Percentiles rank a stretch among this genome's conserved stretches.
Evolutionary conservation across 805 yeast species (phyloP).

Genomic region (Yamadazyma kitorensis): DNA sequence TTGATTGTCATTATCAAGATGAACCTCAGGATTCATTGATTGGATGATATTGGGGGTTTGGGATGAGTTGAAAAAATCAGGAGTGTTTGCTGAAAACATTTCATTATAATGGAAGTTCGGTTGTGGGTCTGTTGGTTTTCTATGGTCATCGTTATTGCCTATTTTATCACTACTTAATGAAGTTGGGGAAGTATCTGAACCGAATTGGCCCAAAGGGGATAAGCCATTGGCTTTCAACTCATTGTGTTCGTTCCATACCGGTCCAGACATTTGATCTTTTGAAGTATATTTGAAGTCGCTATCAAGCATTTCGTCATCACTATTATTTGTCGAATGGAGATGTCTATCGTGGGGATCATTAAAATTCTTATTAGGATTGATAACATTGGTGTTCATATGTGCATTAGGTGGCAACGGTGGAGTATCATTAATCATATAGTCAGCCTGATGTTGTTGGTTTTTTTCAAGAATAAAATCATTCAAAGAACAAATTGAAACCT

Average conservation of each 20-base stretch:
- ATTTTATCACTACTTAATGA: conserved; percentile 12
- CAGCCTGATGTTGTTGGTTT: conserved; percentile 17
- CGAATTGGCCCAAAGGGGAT: conserved; percentile 19
- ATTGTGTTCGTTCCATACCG: conserved; percentile 10
- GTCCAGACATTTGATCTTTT: conserved; percentile 1
- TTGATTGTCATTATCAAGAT: conserved; percentile 5
- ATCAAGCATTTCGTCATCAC: conserved; percentile 11
- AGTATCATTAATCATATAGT: conserved; percentile 10
- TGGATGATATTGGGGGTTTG: conserved; percentile 15
- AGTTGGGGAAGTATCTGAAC: conserved; percentile 18
- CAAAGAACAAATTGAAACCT: conserved; percentile 48
- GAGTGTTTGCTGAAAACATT: conserved; percentile 20
- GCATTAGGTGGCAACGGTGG: neutral
- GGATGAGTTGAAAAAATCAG: conserved; percentile 19
- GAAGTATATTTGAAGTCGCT: too few species aligned
- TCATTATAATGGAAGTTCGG: conserved; percentile 17
- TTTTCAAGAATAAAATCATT: conserved; percentile 51
- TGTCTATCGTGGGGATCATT: neutral
- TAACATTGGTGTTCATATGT: neutral
- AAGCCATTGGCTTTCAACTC: conserved; percentile 13
- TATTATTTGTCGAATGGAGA: conserved; percentile 7
- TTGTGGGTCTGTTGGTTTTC: conserved; percentile 5
- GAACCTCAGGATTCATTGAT: conserved; percentile 5
- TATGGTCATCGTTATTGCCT: conserved; percentile 2
- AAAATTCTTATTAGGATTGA: conserved; percentile 1